Conservation (phyloP, 2,329 filamentous ascomycete genomes). For the Zymoseptoria crescenta region DNA sequence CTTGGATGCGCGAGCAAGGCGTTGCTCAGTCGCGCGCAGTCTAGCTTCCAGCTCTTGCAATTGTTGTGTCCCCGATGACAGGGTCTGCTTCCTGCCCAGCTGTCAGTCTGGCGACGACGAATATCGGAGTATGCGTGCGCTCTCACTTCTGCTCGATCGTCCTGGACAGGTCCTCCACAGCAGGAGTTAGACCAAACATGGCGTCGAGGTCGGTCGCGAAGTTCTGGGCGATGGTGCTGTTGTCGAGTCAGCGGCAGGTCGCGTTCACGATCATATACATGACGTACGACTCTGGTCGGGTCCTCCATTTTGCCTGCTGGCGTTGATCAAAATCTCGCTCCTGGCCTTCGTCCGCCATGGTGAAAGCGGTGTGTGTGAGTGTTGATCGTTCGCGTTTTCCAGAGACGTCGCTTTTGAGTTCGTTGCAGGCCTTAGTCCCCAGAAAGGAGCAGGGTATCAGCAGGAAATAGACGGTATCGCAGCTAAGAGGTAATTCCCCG, state of each 20-base stretch:
- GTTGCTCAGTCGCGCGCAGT: constrained; percentile 76
- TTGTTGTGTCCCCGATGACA: constrained; percentile 67
- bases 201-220: constrained; percentile 82
- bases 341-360: constrained; percentile 8
- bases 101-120: constrained; percentile 2
- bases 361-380: constrained; percentile 1
- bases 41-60: constrained; percentile 78
- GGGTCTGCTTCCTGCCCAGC: constrained; percentile 62
- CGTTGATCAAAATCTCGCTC: background rate
- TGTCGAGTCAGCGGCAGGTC: background rate
- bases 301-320: constrained; percentile 3
- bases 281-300: constrained; percentile 23
- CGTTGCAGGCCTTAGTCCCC: background rate
- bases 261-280: background rate
- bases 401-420: constrained; percentile 1
- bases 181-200: constrained; percentile 75
- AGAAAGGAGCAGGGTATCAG: background rate
- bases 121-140: constrained; percentile 22
- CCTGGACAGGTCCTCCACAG: constrained; percentile 63
- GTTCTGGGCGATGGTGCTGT: constrained; percentile 75
- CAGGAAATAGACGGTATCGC: background rate
- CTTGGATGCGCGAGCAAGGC: constrained; percentile 43
- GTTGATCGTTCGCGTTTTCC: background rate
- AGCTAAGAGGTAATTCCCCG: background rate
- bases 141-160: constrained; percentile 72